Percentiles rank a stretch among this genome's conserved stretches.
Evolutionary conservation across 106 monocot species (phyloP).

Genomic region (Triglochin maritima): DNA sequence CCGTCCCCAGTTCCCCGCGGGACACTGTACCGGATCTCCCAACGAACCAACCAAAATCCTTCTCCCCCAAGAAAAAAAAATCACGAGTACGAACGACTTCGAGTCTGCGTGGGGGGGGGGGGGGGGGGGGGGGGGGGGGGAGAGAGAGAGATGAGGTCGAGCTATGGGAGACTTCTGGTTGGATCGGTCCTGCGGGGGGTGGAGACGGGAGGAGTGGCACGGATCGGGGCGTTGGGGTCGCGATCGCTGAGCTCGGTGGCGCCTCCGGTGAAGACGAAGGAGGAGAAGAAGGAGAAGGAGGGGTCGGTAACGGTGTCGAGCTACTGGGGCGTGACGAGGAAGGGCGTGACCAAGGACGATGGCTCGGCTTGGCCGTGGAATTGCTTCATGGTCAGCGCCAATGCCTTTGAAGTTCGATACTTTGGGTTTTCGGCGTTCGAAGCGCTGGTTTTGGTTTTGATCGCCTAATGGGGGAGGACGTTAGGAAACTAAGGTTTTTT

Average conservation of each 20-base stretch:
- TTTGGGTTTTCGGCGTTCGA: no score
- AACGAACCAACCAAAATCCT: no score
- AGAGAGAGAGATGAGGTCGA: neutral
- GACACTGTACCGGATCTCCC: no score
- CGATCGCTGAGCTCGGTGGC: neutral
- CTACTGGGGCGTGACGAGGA: slow-evolving; percentile 7
- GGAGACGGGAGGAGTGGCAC: neutral
- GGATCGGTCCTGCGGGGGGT: neutral
- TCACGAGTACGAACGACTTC: no score
- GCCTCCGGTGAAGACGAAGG: neutral
- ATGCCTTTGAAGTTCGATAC: no score
- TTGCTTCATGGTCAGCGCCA: slow-evolving; percentile 13
- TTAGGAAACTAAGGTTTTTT: no score
- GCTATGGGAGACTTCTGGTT: neutral
- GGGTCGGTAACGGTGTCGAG: neutral
- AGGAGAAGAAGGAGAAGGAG: slow-evolving; percentile 9
- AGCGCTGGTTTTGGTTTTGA: no score
- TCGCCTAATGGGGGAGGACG: no score
- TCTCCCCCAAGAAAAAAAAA: no score
- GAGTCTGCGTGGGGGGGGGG: slow-evolving; percentile 13
- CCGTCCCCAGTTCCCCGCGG: no score
- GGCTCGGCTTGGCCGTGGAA: slow-evolving; percentile 11
- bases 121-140: neutral
- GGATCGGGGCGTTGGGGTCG: neutral
- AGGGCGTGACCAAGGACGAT: slow-evolving; percentile 7